A percentile compares a stretch with the other conserved stretches of the same genome.
Conservation (phyloP, 1,139 yeast genomes). For the Lodderomyces parapsilosis region DNA sequence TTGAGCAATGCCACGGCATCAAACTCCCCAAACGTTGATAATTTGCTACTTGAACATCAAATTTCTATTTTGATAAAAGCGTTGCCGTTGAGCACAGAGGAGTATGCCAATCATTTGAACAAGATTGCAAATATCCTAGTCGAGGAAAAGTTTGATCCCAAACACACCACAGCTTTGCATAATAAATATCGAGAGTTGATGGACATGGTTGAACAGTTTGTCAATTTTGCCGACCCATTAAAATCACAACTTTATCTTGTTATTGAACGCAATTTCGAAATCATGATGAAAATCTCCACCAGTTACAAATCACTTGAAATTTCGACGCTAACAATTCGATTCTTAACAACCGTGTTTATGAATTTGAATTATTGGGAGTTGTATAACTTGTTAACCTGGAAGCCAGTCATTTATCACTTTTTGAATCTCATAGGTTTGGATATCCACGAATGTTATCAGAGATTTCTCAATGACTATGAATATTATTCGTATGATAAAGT, state of each 20-base stretch:
- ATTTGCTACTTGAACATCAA: conserved; percentile 25
- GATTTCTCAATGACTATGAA: conserved; percentile 36
- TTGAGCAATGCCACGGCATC: conserved; percentile 3
- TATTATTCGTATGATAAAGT: conserved; percentile 24
- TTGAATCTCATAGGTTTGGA: conserved; percentile 39
- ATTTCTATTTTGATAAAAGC: conserved; percentile 28
- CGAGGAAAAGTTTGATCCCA: conserved; percentile 20
- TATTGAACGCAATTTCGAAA: conserved; percentile 41
- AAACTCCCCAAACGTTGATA: conserved; percentile 1
- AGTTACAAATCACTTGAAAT: conserved; percentile 30
- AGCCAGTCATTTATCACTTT: conserved; percentile 46
- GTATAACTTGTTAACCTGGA: conserved; percentile 42
- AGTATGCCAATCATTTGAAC: conserved; percentile 40
- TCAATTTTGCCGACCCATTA: conserved; percentile 28
- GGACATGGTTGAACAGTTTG: conserved; percentile 24
- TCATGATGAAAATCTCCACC: conserved; percentile 36
- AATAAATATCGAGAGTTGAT: conserved; percentile 27
- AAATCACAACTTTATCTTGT: conserved; percentile 33
- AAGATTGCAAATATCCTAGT: conserved; percentile 30
- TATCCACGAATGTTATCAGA: conserved; percentile 38
- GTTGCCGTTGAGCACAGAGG: conserved; percentile 31
- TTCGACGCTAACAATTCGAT: conserved; percentile 37
- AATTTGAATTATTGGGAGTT: conserved; percentile 47
- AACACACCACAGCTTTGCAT: conserved; percentile 20
- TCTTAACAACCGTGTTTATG: conserved; percentile 40